Base-by-base conservation (phyloP, 1,284 basidiomycete species). In the Coniophora puteana region DNA sequence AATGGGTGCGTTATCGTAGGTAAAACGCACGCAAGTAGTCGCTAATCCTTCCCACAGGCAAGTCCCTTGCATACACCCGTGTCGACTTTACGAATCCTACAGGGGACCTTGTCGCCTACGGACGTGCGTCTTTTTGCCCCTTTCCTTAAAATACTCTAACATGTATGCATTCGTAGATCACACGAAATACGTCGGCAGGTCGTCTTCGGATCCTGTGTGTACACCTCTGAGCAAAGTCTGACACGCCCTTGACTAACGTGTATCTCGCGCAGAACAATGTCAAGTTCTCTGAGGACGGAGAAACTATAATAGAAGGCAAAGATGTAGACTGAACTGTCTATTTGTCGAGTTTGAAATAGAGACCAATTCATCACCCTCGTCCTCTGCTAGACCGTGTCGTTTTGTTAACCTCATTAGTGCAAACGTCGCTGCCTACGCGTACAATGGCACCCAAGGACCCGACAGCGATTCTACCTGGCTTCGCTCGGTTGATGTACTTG, bases 121-220 rank as follows among this genome's bases (percentile, higher is more conserved):
- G 88, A 49, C 75, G 85, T 87, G 54, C 55, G 80, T 65, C n/a
- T 13, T 10, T 17, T 25, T 26, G 32, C n/a, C 21, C 42, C 22
- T 34, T 29, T 24, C 16, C 18, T 40, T 27, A 21, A n/a, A n/a
- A n/a, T n/a, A n/a, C n/a, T n/a, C n/a, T n/a, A n/a, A n/a, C n/a
- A n/a, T n/a, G n/a, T n/a, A n/a, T n/a, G 36, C n/a, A 43, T 34
- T n/a, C 34, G 6, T 46, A 89, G 87, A 80, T 49, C 91, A 94
- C 56, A 94, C 91, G 6, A 94, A 95, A 62, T 93, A 89, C 52
- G 72, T 94, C 44, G 89, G 86, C 12, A 87, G 78, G 58, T 88
- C 86, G 5, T 71, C 76, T 12, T 69, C 68, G 4, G 79, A 88
- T 53, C 62, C 71, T 47, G 84, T 87, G 47, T 57, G 74, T 62